Conservation (phyloP, 2,329 filamentous ascomycete species). For the Aspergillus caelatus region DNA sequence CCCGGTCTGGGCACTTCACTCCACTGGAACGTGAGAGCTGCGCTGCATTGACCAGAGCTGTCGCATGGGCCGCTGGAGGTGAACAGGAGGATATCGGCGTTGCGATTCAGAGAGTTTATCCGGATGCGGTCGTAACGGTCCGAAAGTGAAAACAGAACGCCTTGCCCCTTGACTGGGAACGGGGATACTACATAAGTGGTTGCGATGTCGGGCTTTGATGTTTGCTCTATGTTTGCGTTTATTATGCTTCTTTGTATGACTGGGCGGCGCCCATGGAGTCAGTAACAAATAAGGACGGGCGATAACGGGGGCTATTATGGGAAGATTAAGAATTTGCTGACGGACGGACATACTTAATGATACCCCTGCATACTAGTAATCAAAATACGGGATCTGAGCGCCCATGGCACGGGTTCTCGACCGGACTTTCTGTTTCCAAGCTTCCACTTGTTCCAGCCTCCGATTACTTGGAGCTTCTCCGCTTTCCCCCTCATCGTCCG, state of each 20-base stretch:
- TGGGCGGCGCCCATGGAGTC: neutral
- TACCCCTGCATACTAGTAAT: neutral
- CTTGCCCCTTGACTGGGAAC: neutral
- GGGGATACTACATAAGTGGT: neutral
- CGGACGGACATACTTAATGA: neutral
- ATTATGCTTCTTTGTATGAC: neutral
- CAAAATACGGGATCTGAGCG: constrained; percentile 3
- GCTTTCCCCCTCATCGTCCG: neutral
- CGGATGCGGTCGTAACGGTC: constrained; percentile 33
- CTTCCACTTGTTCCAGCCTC: neutral
- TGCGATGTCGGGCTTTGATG: neutral
- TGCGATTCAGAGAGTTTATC: constrained; percentile 35
- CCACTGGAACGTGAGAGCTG: constrained; percentile 51
- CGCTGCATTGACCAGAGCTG: constrained; percentile 44
- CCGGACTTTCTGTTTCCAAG: neutral
- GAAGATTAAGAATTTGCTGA: neutral
- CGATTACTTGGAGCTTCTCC: neutral
- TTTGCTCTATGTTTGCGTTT: neutral
- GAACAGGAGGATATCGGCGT: constrained; percentile 40
- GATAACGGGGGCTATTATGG: neutral
- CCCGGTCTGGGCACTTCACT: constrained; percentile 57
- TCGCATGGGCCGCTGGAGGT: constrained; percentile 43
- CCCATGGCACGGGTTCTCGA: constrained; percentile 4
- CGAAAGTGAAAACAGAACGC: constrained; percentile 31
- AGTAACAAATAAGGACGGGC: neutral